phyloP scores from a whole-genome alignment of 306 rosid species.

The Trifolium repens region DNA sequence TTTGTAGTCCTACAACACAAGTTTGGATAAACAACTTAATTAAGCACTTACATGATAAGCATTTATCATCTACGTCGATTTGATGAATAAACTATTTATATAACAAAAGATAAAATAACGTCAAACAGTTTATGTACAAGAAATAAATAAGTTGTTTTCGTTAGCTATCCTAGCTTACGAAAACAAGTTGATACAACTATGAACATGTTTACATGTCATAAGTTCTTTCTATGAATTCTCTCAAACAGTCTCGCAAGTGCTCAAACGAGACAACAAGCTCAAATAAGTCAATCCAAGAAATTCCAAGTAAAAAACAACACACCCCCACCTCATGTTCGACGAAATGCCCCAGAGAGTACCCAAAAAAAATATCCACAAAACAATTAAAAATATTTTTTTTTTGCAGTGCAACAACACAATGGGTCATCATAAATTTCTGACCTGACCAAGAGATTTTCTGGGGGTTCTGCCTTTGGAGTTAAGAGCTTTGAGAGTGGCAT shows the following conservation, averaged over 20 bases:
- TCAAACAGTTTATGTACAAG: no score
- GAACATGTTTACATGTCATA: background rate
- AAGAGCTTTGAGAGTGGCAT: constrained; percentile 81
- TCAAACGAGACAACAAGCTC: background rate
- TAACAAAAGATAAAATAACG: background rate
- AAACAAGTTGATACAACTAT: background rate
- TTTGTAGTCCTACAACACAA: background rate
- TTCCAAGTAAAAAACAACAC: background rate
- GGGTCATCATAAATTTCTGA: constrained; percentile 24
- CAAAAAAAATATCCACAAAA: background rate
- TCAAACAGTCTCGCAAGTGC: background rate
- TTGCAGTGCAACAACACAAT: background rate
- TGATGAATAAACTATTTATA: background rate
- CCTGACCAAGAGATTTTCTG: constrained; percentile 93
- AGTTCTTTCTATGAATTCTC: background rate
- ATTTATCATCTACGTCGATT: background rate
- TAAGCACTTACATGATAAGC: background rate
- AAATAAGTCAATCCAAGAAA: background rate
- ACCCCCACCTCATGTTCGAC: constrained; percentile 38
- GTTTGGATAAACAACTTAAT: background rate
- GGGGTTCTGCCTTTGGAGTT: constrained; percentile 87
- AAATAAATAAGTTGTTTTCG: background rate
- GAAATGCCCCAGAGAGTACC: constrained; percentile 37
- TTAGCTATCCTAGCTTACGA: background rate
- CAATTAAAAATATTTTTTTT: background rate